Percentiles rank a stretch among this genome's conserved stretches.
Evolutionary conservation across 441 rosid genomes (phyloP).

Genomic region (Corymbia citriodora): DNA sequence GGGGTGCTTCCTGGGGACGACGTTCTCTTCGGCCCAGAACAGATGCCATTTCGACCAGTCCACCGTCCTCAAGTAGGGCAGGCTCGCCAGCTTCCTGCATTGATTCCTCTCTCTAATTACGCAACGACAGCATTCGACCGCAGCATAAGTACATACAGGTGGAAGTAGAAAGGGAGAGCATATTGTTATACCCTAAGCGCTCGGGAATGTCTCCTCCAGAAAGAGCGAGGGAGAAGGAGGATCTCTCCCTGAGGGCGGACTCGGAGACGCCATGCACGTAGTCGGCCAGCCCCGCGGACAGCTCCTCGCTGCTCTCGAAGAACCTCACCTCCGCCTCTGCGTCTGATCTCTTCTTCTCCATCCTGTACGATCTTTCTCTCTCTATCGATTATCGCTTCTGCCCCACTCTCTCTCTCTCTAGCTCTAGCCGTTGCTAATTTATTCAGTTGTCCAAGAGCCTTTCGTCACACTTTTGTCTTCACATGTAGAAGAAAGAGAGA

Average conservation of each 20-base stretch:
- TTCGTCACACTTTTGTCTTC: not conserved
- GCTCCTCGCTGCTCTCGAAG: slow-evolving; percentile 29
- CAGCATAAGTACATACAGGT: not conserved
- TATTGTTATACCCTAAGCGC: slow-evolving; percentile 11
- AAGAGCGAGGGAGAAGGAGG: slow-evolving; percentile 30
- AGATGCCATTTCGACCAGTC: slow-evolving; percentile 36
- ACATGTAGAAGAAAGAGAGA: not conserved
- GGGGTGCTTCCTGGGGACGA: slow-evolving; percentile 26
- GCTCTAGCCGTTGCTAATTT: not conserved
- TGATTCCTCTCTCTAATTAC: not conserved
- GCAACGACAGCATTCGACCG: not conserved
- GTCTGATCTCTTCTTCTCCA: not conserved
- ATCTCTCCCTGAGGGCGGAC: slow-evolving; percentile 20
- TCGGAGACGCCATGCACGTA: slow-evolving; percentile 23
- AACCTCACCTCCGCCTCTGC: slow-evolving; percentile 3
- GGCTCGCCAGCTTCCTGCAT: slow-evolving; percentile 23
- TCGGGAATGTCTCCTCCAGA: slow-evolving; percentile 28
- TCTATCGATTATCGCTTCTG: not conserved
- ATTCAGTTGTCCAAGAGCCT: not conserved
- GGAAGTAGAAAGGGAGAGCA: not conserved
- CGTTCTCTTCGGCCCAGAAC: slow-evolving; percentile 39
- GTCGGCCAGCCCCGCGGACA: slow-evolving; percentile 21
- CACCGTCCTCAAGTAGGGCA: slow-evolving; percentile 20
- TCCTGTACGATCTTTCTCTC: not conserved
- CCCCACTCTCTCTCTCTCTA: not conserved